A percentile compares a stretch with the other conserved stretches of the same genome.
Evolutionary conservation across 106 monocot species (phyloP).

Genomic region (Narthecium ossifragum): DNA sequence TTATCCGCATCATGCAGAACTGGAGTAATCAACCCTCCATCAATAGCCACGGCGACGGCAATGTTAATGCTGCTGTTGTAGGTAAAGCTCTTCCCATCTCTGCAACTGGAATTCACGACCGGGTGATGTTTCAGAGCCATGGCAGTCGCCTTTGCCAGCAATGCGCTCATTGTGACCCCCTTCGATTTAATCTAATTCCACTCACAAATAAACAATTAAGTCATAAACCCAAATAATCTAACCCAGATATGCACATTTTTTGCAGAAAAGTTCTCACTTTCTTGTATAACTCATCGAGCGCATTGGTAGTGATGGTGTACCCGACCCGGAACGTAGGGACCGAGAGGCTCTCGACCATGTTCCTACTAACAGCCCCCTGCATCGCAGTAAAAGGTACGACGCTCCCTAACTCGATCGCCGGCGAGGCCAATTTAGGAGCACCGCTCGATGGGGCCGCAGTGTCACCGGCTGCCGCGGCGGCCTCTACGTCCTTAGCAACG

Average conservation of each 20-base stretch:
- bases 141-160: slow-evolving; percentile 85
- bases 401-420: slow-evolving; percentile 42
- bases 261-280: slow-evolving; percentile 40
- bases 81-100: slow-evolving; percentile 90
- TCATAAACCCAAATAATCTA: too few relatives aligned
- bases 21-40: slow-evolving; percentile 92
- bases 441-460: neutral
- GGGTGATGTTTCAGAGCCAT: slow-evolving; percentile 78
- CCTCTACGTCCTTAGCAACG: slow-evolving; percentile 90
- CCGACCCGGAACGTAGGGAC: slow-evolving; percentile 90
- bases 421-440: neutral
- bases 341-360: slow-evolving; percentile 85
- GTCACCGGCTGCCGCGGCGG: slow-evolving; percentile 33
- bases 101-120: slow-evolving; percentile 82
- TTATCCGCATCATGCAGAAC: slow-evolving; percentile 85
- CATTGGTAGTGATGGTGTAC: slow-evolving; percentile 78
- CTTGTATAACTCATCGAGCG: slow-evolving; percentile 79
- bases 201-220: too few relatives aligned
- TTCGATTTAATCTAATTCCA: slow-evolving; percentile 70
- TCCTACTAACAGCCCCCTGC: slow-evolving; percentile 83
- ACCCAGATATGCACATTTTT: neutral
- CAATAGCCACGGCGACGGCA: slow-evolving; percentile 87
- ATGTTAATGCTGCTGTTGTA: slow-evolving; percentile 90
- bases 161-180: slow-evolving; percentile 92
- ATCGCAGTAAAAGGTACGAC: slow-evolving; percentile 78